phyloP scores from a whole-genome alignment of 225 moss, liverwort and hornwort species.

The Bryum argenteum region DNA sequence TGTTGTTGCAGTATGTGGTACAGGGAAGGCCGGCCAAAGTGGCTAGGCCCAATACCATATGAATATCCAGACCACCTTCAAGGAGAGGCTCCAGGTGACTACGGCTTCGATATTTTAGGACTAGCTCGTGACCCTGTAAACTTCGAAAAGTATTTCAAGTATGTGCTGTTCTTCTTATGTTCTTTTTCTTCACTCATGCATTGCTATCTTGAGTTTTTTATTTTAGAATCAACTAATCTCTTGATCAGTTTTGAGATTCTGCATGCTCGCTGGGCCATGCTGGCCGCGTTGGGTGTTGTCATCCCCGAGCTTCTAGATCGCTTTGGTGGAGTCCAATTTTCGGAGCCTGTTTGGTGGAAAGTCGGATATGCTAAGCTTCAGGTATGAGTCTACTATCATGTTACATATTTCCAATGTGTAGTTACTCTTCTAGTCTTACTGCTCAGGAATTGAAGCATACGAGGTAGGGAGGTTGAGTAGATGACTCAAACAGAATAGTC shows the following conservation, averaged over 20 bases:
- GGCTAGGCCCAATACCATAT: conserved; percentile 82
- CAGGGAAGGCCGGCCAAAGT: conserved; percentile 74
- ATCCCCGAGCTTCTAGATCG: conserved; percentile 78
- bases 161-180: conserved; percentile 22
- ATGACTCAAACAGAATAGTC: too few species aligned
- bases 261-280: conserved; percentile 97
- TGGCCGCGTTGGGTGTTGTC: conserved; percentile 89
- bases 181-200: conserved; percentile 18
- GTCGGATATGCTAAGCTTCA: conserved; percentile 93
- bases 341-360: conserved; percentile 97
- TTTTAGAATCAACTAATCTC: not conserved
- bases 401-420: too few species aligned
- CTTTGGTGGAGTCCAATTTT: conserved; percentile 77
- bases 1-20: conserved; percentile 85
- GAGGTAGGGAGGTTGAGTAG: too few species aligned
- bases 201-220: not conserved
- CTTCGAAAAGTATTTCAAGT: conserved; percentile 90
- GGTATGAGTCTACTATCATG: conserved; percentile 31
- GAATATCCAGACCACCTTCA: conserved; percentile 77
- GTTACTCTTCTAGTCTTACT: too few species aligned
- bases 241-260: conserved; percentile 77
- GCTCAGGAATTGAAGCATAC: conserved; percentile 7
- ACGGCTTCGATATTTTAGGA: conserved; percentile 84
- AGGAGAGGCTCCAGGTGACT: conserved; percentile 93
- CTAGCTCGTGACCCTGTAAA: conserved; percentile 60